phyloP scores from a whole-genome alignment of 1,284 basidiomycete species.

The Heterobasidion irregulare region DNA sequence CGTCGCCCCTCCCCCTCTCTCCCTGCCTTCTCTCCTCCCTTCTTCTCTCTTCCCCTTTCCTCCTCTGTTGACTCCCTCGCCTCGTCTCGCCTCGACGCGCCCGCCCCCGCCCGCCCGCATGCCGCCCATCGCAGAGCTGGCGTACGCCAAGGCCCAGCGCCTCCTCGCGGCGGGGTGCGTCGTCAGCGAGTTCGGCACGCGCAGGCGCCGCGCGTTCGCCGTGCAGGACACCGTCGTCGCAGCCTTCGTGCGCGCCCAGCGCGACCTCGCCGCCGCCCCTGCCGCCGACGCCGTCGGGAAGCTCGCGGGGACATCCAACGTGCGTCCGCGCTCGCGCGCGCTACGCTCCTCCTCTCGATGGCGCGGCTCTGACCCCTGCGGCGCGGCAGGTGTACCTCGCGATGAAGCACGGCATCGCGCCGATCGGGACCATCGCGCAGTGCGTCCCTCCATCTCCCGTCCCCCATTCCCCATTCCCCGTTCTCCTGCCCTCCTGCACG shows the following conservation, averaged over 20 bases:
- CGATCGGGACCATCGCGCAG: constrained; percentile 88
- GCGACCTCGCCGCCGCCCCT: constrained; percentile 32
- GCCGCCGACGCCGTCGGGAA: constrained; percentile 31
- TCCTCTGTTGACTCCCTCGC: too few relatives aligned
- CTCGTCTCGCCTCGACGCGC: too few relatives aligned
- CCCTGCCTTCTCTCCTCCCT: background rate
- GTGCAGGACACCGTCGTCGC: constrained; percentile 77
- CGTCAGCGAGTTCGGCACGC: constrained; percentile 92
- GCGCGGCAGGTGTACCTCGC: constrained; percentile 70
- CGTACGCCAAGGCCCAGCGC: constrained; percentile 63
- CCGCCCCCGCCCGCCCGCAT: too few relatives aligned
- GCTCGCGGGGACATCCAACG: constrained; percentile 85
- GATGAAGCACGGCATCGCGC: constrained; percentile 56
- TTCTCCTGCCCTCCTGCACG: too few relatives aligned
- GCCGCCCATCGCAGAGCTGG: constrained; percentile 41
- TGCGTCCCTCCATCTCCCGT: constrained; percentile 29
- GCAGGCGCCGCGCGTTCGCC: constrained; percentile 75
- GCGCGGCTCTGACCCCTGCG: background rate
- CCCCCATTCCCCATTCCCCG: background rate
- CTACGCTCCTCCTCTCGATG: too few relatives aligned
- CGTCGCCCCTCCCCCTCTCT: constrained; percentile 2
- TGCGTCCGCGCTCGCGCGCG: constrained; percentile 27
- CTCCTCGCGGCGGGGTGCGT: constrained; percentile 66
- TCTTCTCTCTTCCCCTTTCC: too few relatives aligned
- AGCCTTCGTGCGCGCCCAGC: constrained; percentile 57